A percentile compares a stretch with the other conserved stretches of the same genome.
Conservation (phyloP, 1,284 basidiomycete genomes). For the Entoloma clypeatum region DNA sequence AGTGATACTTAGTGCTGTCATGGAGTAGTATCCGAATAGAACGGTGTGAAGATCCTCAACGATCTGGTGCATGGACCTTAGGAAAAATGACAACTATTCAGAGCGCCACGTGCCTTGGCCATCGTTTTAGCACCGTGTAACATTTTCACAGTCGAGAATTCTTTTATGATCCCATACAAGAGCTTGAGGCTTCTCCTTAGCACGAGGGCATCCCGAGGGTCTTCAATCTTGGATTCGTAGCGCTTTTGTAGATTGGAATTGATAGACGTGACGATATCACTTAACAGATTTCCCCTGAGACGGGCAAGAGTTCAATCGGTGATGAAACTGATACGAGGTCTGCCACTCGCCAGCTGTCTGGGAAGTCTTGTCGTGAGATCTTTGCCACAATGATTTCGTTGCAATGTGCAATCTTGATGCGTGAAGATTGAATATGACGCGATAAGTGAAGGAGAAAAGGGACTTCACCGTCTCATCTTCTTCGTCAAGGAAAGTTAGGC, state of each 20-base stretch:
- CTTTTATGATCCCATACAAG: slow-evolving; percentile 63
- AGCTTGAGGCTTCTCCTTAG: slow-evolving; percentile 59
- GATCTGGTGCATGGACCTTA: slow-evolving; percentile 39
- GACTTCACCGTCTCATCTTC: slow-evolving; percentile 62
- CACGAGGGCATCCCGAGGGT: slow-evolving; percentile 46
- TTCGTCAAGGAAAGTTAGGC: slow-evolving; percentile 64
- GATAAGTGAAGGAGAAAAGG: slow-evolving; percentile 2
- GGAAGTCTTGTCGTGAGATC: slow-evolving; percentile 71
- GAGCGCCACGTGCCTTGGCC: slow-evolving; percentile 42
- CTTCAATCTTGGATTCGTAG: slow-evolving; percentile 37
- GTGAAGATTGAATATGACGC: slow-evolving; percentile 9
- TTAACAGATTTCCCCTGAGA: slow-evolving; percentile 59
- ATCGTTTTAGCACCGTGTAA: slow-evolving; percentile 61
- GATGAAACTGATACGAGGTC: slow-evolving; percentile 6
- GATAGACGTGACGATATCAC: slow-evolving; percentile 53
- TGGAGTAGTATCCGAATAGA: slow-evolving; percentile 58
- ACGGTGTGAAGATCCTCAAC: slow-evolving; percentile 47
- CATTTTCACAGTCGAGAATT: slow-evolving; percentile 66
- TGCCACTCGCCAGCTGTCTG: slow-evolving; percentile 56
- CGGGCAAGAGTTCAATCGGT: slow-evolving; percentile 8
- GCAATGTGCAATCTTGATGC: slow-evolving; percentile 62
- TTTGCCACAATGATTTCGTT: slow-evolving; percentile 69
- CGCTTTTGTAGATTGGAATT: slow-evolving; percentile 48
- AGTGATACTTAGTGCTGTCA: slow-evolving; percentile 46
- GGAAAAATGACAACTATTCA: slow-evolving; percentile 3